Evolutionary conservation across 768 basidiomycete species (phyloP).

Genomic region (Agrocybe praecox): DNA sequence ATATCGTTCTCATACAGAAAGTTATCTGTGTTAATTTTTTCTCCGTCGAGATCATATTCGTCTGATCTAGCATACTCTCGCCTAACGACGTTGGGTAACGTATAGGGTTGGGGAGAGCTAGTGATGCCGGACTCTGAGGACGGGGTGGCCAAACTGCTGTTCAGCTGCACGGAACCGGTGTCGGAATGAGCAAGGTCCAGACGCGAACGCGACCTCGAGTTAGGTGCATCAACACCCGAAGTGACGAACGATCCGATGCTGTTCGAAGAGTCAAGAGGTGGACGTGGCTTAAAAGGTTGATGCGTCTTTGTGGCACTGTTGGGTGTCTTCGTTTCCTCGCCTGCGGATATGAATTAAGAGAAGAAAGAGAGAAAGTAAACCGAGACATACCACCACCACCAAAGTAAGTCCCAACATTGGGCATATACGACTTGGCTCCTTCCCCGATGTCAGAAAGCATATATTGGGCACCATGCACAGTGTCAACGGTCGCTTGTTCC

Average conservation of each 20-base stretch:
- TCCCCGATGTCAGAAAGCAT: background rate
- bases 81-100: background rate
- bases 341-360: no score
- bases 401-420: background rate
- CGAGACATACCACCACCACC: background rate
- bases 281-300: background rate
- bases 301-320: background rate
- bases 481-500: background rate
- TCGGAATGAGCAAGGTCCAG: background rate
- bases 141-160: background rate
- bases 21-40: constrained; percentile 2
- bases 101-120: background rate
- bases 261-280: background rate
- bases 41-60: constrained; percentile 13
- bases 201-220: background rate
- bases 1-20: constrained; percentile 10
- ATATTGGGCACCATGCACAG: background rate
- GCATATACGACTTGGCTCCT: background rate
- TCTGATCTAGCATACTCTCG: background rate
- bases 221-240: background rate
- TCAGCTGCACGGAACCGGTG: background rate
- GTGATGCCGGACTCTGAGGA: background rate
- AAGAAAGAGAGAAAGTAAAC: background rate
- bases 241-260: background rate
- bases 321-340: no score